Evolutionary conservation across 257 asterid genomes (phyloP).

Genomic region (Jaltomata sinuosa): DNA sequence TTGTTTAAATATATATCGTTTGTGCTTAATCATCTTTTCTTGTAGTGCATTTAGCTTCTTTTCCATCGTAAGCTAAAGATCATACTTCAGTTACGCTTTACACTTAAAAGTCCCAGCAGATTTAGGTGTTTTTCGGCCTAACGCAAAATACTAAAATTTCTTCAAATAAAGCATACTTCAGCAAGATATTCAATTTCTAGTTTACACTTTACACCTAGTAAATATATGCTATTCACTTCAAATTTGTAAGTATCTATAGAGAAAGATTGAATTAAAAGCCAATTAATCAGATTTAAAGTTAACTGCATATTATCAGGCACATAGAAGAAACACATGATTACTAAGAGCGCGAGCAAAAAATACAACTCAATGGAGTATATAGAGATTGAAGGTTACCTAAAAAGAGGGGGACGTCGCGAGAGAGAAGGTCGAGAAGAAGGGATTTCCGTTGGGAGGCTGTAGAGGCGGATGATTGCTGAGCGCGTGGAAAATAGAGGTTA

Average conservation of each 20-base stretch:
- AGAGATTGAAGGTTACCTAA: slow-evolving; percentile 31
- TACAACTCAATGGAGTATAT: background rate
- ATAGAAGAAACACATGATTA: background rate
- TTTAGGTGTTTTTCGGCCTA: background rate
- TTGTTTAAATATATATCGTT: background rate
- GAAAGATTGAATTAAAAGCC: background rate
- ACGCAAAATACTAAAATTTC: no score
- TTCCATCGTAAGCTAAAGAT: background rate
- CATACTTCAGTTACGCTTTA: no score
- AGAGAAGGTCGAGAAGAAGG: slow-evolving; percentile 66
- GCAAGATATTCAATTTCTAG: no score
- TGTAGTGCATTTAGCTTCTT: background rate
- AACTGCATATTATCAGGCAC: no score
- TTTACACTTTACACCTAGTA: no score
- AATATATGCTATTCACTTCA: background rate
- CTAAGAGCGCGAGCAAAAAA: background rate
- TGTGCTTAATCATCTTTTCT: background rate
- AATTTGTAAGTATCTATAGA: background rate
- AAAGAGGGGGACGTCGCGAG: slow-evolving; percentile 79
- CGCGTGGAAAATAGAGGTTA: slow-evolving; percentile 87
- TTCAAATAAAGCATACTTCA: no score
- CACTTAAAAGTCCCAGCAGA: background rate
- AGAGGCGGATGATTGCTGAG: slow-evolving; percentile 55
- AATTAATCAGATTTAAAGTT: no score
- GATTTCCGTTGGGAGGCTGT: slow-evolving; percentile 56